These are phyloP conservation scores for Tetrapyrgos nigripes DNA, from an alignment of 1,284 basidiomycete genomes.

Conservation along the genomic window DNA sequence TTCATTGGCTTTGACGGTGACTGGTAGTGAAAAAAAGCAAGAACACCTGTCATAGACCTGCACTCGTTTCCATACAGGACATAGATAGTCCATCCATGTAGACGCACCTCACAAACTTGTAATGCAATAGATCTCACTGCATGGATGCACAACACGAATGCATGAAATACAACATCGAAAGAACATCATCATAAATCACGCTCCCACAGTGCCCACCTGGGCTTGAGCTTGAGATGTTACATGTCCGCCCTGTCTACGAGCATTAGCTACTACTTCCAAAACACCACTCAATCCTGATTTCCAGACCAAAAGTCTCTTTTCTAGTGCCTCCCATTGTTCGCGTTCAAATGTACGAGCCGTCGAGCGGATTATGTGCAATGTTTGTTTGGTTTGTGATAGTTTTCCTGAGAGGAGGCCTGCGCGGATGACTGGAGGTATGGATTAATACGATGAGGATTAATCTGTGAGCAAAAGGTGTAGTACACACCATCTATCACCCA, in stretches of 20 bases:
- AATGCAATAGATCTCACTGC: background rate
- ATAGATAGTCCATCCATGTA: background rate
- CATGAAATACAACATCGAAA: background rate
- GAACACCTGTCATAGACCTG: background rate
- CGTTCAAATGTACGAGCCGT: conserved; percentile 81
- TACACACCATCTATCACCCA: conserved; percentile 91
- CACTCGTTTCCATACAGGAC: background rate
- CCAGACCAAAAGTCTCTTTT: conserved; percentile 83
- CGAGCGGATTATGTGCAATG: conserved; percentile 79
- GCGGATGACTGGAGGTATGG: conserved; percentile 74
- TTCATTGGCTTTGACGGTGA: conserved; percentile 86
- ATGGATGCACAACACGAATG: background rate
- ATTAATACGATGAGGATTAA: conserved; percentile 3
- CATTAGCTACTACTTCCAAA: conserved; percentile 69
- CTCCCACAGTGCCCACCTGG: conserved; percentile 11
- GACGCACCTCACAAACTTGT: no score
- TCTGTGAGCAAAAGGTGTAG: conserved; percentile 23
- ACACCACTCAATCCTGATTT: conserved; percentile 74
- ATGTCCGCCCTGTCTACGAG: conserved; percentile 54
- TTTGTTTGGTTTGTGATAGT: conserved; percentile 83
- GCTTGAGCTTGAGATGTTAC: conserved; percentile 28
- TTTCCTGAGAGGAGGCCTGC: conserved; percentile 84
- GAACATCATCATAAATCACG: conserved; percentile 10
- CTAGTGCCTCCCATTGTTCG: conserved; percentile 85
- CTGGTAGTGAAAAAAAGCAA: conserved; percentile 54